These are phyloP conservation scores for Coleophoma cylindrospora DNA, from an alignment of 2,329 filamentous ascomycete genomes.

Conservation along the genomic window DNA sequence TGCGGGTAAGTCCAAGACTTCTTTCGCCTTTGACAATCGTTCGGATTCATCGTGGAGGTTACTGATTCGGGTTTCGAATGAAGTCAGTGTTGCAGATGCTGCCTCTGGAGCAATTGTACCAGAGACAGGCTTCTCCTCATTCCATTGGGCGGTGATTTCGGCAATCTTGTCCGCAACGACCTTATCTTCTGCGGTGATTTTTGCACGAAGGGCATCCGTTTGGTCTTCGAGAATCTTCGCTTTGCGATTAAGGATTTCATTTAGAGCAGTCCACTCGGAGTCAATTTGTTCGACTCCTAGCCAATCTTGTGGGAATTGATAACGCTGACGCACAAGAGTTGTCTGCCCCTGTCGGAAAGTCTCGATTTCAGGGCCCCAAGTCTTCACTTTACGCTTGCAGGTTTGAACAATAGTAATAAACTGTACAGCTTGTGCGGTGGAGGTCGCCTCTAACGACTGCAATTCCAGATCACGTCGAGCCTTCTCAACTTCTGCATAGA, in stretches of 20 bases:
- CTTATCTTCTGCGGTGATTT: conserved; percentile 91
- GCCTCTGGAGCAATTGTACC: conserved; percentile 88
- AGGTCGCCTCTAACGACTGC: conserved; percentile 88
- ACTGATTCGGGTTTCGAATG: conserved; percentile 81
- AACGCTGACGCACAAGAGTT: conserved; percentile 83
- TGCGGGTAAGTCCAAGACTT: conserved; percentile 85
- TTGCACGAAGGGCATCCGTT: conserved; percentile 88
- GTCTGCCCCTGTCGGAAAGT: conserved; percentile 95
- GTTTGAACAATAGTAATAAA: conserved; percentile 98
- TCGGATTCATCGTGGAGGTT: conserved; percentile 82
- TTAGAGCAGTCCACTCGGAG: conserved; percentile 89
- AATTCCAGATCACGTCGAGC: conserved; percentile 85
- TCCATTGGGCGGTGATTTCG: conserved; percentile 84
- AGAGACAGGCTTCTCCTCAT: conserved; percentile 93
- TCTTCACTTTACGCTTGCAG: conserved; percentile 87
- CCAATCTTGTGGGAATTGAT: conserved; percentile 93
- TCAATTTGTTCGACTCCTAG: conserved; percentile 94
- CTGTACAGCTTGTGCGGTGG: conserved; percentile 92
- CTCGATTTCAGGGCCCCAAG: conserved; percentile 94
- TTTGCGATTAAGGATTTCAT: conserved; percentile 88
- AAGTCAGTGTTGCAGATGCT: conserved; percentile 74
- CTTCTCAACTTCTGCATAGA: conserved; percentile 87
- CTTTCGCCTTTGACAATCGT: conserved; percentile 94
- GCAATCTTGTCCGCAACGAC: conserved; percentile 83
- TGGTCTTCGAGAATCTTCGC: conserved; percentile 95